These are phyloP conservation scores for Fusarium sp. DNA, from an alignment of 2,329 filamentous ascomycete species.

Conservation along the genomic window DNA sequence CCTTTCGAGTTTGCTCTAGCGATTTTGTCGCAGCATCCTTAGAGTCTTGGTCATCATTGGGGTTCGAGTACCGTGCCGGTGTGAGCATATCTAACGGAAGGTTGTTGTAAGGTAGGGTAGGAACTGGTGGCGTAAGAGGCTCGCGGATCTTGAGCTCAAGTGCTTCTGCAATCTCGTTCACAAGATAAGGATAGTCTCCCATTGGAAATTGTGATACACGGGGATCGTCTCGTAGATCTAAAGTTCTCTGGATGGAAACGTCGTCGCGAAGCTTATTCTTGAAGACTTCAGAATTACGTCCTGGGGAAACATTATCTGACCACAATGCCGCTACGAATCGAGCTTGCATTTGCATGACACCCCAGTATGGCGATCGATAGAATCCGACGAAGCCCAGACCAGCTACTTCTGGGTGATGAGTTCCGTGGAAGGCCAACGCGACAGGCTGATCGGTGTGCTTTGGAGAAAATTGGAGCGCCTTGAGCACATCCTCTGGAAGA, in stretches of 20 bases:
- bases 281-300: conserved; percentile 49
- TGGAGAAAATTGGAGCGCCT: conserved; percentile 68
- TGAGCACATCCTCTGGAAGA: conserved; percentile 67
- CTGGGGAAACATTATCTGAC: conserved; percentile 51
- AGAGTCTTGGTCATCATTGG: conserved; percentile 53
- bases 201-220: conserved; percentile 80
- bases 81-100: conserved; percentile 66
- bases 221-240: conserved; percentile 64
- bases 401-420: conserved; percentile 69
- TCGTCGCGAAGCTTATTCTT: conserved; percentile 58
- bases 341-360: conserved; percentile 88
- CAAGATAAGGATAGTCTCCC: conserved; percentile 82
- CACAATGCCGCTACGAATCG: conserved; percentile 74
- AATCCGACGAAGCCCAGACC: conserved; percentile 84
- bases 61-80: conserved; percentile 65
- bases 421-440: conserved; percentile 75
- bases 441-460: conserved; percentile 69
- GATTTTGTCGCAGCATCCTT: conserved; percentile 57
- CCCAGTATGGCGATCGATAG: conserved; percentile 88
- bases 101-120: conserved; percentile 55
- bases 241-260: conserved; percentile 59
- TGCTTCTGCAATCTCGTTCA: conserved; percentile 75
- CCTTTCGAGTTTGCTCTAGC: conserved; percentile 59
- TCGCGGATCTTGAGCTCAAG: conserved; percentile 64
- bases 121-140: conserved; percentile 43